Base-by-base conservation (phyloP, 805 yeast species). In the Cyberlindnera mrakii region DNA sequence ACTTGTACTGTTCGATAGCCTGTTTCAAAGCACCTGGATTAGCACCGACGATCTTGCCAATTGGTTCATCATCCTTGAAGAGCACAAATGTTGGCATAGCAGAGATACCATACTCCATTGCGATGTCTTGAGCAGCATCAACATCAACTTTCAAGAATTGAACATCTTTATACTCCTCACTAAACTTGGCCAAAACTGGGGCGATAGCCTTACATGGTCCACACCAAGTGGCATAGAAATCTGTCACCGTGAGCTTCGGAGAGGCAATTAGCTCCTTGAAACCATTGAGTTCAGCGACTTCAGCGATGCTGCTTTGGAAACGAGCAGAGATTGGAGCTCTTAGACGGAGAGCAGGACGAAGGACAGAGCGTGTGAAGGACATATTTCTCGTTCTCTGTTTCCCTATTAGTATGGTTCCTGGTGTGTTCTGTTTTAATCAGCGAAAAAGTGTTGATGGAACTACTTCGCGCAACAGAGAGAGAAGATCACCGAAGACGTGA, bases 31-130 rank as follows among this genome's bases (percentile, higher is more conserved):
- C 65, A 14, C 50, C 49, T 23, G 68, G 65, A 42, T 67, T 62
- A 15, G 90, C 91, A 33, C 93, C 93, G 19, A 83, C 74, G 30
- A 83, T 65, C 39, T 74, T 75, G 16, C 73, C 78, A 4, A 77
- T 59, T 37, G 74, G 64, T 42, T 75, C 72, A 19, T 87, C 87
- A 39, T 78, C 68, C 58, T 80, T 77, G 41, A 39, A 76, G 29
- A 80, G 63, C 18, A 82, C 54, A 46, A 82, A 79, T 3, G 91
- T 85, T 37, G 93, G 93, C 89, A 84, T 82, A 31, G 91, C 88
- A 19, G 77, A 66, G 40, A 84, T 68, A 10, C 77, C 81, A 55
- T 77, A 77, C 45, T 75, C 79, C 43, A 59, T 64, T 9, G 89
- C 86, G 41, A 82, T 64, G 33, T 79, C 86, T 15, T 64, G 66